phyloP scores from a whole-genome alignment of 176 grass and related monocot genomes.

The Musa itinerans region DNA sequence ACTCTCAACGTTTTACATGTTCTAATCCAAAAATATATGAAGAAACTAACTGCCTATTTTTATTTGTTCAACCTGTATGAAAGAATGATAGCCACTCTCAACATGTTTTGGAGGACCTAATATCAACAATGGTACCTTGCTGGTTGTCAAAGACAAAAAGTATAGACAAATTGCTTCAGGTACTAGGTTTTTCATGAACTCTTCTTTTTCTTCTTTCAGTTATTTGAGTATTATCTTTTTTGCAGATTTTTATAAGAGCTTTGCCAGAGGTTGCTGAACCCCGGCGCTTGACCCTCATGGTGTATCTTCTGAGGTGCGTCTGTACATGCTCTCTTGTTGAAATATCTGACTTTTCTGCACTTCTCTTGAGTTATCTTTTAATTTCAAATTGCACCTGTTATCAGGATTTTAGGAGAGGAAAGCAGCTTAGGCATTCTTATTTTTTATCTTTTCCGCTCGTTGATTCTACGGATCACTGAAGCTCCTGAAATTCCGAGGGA shows the following conservation, averaged over 20 bases:
- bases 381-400: conserved; percentile 16
- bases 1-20: conserved; percentile 1
- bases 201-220: conserved; percentile 1
- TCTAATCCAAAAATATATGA: not conserved
- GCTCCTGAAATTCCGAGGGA: conserved; percentile 18
- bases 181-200: conserved; percentile 27
- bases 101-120: conserved; percentile 67
- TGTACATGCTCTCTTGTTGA: not conserved
- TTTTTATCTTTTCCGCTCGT: conserved; percentile 45
- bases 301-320: conserved; percentile 74
- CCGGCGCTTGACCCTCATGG: conserved; percentile 52
- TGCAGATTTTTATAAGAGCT: conserved; percentile 89
- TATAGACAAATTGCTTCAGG: conserved; percentile 74
- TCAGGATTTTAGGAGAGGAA: conserved; percentile 63
- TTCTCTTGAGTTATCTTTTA: conserved; percentile 4
- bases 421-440: conserved; percentile 49
- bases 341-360: not conserved
- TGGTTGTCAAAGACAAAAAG: conserved; percentile 77
- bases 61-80: conserved; percentile 5
- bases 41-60: conserved; percentile 12
- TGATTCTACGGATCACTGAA: conserved; percentile 32
- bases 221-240: not conserved
- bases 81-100: conserved; percentile 79
- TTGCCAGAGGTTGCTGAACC: conserved; percentile 60
- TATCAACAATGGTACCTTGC: conserved; percentile 70